These are phyloP conservation scores for Rhizopus arrhizus DNA, from an alignment of 371 early-diverging fungal genomes.

Conservation along the genomic window DNA sequence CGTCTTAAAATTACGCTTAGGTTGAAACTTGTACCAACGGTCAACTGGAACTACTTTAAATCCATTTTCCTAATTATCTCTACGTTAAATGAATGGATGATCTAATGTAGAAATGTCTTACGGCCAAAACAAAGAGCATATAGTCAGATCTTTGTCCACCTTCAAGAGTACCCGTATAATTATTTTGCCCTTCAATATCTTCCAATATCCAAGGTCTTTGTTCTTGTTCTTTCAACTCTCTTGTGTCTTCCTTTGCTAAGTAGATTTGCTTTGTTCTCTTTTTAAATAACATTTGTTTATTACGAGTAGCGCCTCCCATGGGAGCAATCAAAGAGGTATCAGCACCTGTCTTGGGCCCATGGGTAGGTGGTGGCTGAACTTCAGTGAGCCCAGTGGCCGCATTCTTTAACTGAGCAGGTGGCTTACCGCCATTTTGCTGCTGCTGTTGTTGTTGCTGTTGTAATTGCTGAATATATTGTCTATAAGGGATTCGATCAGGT, in stretches of 20 bases:
- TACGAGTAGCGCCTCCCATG: slow-evolving; percentile 75
- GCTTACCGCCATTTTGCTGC: slow-evolving; percentile 26
- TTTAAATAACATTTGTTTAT: slow-evolving; percentile 81
- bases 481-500: slow-evolving; percentile 36
- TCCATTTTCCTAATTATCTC: slow-evolving; percentile 58
- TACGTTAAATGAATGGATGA: too few relatives aligned
- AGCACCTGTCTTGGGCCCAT: slow-evolving; percentile 63
- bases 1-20: slow-evolving; percentile 77
- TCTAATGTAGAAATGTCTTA: not conserved
- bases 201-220: slow-evolving; percentile 79
- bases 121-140: slow-evolving; percentile 77
- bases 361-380: slow-evolving; percentile 30
- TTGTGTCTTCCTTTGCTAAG: slow-evolving; percentile 73
- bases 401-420: slow-evolving; percentile 10
- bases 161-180: slow-evolving; percentile 76
- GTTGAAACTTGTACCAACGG: slow-evolving; percentile 91
- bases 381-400: slow-evolving; percentile 22
- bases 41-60: slow-evolving; percentile 87
- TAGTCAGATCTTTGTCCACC: slow-evolving; percentile 79
- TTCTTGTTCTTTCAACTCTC: slow-evolving; percentile 73
- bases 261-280: slow-evolving; percentile 82
- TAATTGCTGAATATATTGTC: slow-evolving; percentile 27
- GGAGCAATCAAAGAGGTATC: slow-evolving; percentile 80
- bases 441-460: slow-evolving; percentile 34
- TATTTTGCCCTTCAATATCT: slow-evolving; percentile 71